These are phyloP conservation scores for Begonia masoniana DNA, from an alignment of 306 rosid species.

Conservation along the genomic window DNA sequence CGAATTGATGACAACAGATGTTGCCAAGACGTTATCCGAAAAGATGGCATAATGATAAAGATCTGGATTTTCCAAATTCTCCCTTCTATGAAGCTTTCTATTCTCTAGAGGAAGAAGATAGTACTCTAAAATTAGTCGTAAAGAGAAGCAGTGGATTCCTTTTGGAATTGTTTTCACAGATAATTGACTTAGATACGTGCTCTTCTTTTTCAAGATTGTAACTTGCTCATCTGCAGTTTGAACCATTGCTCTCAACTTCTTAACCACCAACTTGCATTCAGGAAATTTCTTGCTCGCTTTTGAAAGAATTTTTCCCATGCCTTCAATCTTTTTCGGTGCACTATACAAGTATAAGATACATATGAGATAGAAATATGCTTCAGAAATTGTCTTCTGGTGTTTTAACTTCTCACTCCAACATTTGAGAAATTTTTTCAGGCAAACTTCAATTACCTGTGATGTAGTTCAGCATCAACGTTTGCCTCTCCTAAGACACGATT, in stretches of 20 bases:
- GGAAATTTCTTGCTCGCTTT: constrained; percentile 64
- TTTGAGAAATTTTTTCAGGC: background rate
- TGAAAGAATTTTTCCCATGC: constrained; percentile 68
- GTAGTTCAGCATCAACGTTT: constrained; percentile 52
- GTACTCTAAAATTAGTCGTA: constrained; percentile 88
- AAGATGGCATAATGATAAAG: constrained; percentile 85
- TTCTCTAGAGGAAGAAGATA: constrained; percentile 69
- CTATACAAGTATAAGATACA: constrained; percentile 35
- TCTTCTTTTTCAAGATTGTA: constrained; percentile 75
- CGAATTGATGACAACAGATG: constrained; percentile 89
- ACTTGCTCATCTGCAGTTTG: constrained; percentile 84
- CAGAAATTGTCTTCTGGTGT: background rate
- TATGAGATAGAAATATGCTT: background rate
- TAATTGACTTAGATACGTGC: constrained; percentile 85
- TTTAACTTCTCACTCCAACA: background rate
- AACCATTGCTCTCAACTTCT: constrained; percentile 86
- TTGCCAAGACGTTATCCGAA: constrained; percentile 96
- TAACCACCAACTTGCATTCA: constrained; percentile 76
- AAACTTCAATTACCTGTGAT: constrained; percentile 38
- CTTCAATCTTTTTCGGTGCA: constrained; percentile 50
- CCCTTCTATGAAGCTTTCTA: constrained; percentile 68
- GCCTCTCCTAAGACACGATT: constrained; percentile 67
- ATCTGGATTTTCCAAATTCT: constrained; percentile 67
- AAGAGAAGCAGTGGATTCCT: constrained; percentile 80
- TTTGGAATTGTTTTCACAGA: constrained; percentile 92